A percentile compares a stretch with the other conserved stretches of the same genome.
These are phyloP conservation scores for Candida peoriensis DNA, from an alignment of 805 yeast species.

Conservation along the genomic window DNA sequence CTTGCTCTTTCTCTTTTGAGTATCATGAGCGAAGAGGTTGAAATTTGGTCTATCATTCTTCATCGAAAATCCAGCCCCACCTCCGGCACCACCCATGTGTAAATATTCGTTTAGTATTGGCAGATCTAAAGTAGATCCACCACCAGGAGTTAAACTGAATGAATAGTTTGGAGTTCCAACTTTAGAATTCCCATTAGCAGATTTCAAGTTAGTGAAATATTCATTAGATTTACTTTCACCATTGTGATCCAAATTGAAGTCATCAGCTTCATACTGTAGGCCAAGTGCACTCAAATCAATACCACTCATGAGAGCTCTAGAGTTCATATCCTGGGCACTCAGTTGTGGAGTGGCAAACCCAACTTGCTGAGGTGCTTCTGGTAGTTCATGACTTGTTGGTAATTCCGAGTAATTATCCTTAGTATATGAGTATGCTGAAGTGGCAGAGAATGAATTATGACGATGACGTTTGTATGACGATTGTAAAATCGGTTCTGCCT, in stretches of 20 bases:
- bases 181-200: neutral
- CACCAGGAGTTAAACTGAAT: constrained; percentile 19
- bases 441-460: constrained; percentile 41
- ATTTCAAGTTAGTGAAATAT: constrained; percentile 7
- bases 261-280: constrained; percentile 25
- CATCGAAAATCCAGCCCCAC: constrained; percentile 34
- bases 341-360: constrained; percentile 81
- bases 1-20: constrained; percentile 1
- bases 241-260: constrained; percentile 19
- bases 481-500: no score
- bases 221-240: constrained; percentile 3
- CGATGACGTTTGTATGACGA: no score
- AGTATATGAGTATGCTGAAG: constrained; percentile 33
- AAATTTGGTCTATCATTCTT: constrained; percentile 11
- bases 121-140: constrained; percentile 25
- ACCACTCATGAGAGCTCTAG: constrained; percentile 29
- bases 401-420: constrained; percentile 5
- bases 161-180: constrained; percentile 18
- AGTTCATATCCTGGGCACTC: constrained; percentile 39
- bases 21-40: constrained; percentile 16
- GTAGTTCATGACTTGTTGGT: constrained; percentile 10
- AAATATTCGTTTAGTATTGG: constrained; percentile 35
- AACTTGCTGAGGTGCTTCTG: constrained; percentile 61
- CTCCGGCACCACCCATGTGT: constrained; percentile 35
- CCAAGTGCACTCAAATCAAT: constrained; percentile 34